These are phyloP conservation scores for Quercus lobata DNA, from an alignment of 331 rosid genomes.

Conservation along the genomic window DNA sequence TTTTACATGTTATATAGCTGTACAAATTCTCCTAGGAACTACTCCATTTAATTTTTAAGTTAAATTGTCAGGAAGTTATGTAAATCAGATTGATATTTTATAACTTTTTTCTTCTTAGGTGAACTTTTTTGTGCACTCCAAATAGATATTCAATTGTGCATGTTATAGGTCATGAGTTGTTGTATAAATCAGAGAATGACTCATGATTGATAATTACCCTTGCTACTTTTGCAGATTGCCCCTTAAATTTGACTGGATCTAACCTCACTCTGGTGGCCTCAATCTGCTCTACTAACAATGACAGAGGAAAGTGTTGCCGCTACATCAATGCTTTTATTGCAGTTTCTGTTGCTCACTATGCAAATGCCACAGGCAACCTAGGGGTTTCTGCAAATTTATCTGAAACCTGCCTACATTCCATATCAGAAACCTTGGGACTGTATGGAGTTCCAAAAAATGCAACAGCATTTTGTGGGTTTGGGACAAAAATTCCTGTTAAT, in stretches of 20 bases:
- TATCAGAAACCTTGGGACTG: slow-evolving; percentile 59
- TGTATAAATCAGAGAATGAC: not conserved
- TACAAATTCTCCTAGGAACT: not conserved
- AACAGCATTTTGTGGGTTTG: slow-evolving; percentile 78
- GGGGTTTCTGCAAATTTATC: slow-evolving; percentile 72
- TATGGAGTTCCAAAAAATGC: slow-evolving; percentile 80
- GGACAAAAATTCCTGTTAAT: slow-evolving; percentile 79
- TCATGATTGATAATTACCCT: not conserved
- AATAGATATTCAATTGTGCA: not conserved
- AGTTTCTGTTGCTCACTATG: slow-evolving; percentile 72
- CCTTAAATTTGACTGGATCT: slow-evolving; percentile 72
- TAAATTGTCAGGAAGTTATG: not conserved
- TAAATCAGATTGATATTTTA: not conserved
- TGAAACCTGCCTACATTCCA: slow-evolving; percentile 60
- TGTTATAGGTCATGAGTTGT: slow-evolving; percentile 1
- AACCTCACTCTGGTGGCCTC: slow-evolving; percentile 81
- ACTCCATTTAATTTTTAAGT: not conserved
- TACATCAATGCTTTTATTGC: slow-evolving; percentile 86
- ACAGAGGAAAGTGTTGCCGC: slow-evolving; percentile 95
- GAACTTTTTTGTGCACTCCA: not conserved
- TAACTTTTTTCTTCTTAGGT: not conserved
- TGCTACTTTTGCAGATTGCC: slow-evolving; percentile 71
- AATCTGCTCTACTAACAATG: slow-evolving; percentile 55
- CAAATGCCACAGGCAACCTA: slow-evolving; percentile 70
- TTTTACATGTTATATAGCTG: not conserved